Conservation (phyloP, 2,329 filamentous ascomycete genomes). For the Ascochyta pisi region DNA sequence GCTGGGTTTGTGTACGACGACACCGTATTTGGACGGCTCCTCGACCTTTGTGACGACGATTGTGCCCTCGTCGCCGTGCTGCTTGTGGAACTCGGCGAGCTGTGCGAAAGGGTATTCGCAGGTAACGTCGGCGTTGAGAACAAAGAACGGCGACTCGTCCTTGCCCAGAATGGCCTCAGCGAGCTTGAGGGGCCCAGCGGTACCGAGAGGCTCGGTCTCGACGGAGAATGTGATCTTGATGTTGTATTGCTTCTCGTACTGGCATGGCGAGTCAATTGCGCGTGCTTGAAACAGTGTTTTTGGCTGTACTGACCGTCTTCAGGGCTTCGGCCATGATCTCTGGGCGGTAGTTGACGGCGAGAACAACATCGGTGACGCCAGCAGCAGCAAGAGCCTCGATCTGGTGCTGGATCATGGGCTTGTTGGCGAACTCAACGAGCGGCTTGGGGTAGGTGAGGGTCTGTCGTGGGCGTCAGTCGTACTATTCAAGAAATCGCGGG, state of each 20-base stretch:
- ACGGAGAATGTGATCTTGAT: slow-evolving; percentile 97
- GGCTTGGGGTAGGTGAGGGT: slow-evolving; percentile 97
- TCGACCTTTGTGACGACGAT: slow-evolving; percentile 99
- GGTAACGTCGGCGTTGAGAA: slow-evolving; percentile 97
- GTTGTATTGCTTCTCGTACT: slow-evolving; percentile 90
- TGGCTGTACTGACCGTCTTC: slow-evolving; percentile 71
- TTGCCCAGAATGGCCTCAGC: slow-evolving; percentile 91
- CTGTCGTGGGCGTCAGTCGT: slow-evolving; percentile 56
- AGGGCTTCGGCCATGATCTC: slow-evolving; percentile 97
- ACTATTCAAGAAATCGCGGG: slow-evolving; percentile 25
- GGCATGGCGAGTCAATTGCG: slow-evolving; percentile 20
- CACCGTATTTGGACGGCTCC: slow-evolving; percentile 98
- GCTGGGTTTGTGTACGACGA: slow-evolving; percentile 94
- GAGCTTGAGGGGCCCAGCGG: slow-evolving; percentile 92
- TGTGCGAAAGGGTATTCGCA: slow-evolving; percentile 97
- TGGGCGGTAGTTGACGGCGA: slow-evolving; percentile 97
- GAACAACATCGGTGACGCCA: slow-evolving; percentile 95
- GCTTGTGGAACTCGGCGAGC: slow-evolving; percentile 88
- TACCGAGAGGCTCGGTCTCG: slow-evolving; percentile 93
- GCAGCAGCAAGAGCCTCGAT: slow-evolving; percentile 92
- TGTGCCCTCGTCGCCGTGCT: slow-evolving; percentile 92
- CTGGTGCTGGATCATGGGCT: slow-evolving; percentile 99
- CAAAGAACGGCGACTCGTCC: slow-evolving; percentile 94
- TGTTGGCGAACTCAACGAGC: slow-evolving; percentile 97
- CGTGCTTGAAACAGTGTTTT: neutral